Evolutionary conservation across 2,329 filamentous ascomycete species (phyloP).

Genomic region (Fusarium musae): DNA sequence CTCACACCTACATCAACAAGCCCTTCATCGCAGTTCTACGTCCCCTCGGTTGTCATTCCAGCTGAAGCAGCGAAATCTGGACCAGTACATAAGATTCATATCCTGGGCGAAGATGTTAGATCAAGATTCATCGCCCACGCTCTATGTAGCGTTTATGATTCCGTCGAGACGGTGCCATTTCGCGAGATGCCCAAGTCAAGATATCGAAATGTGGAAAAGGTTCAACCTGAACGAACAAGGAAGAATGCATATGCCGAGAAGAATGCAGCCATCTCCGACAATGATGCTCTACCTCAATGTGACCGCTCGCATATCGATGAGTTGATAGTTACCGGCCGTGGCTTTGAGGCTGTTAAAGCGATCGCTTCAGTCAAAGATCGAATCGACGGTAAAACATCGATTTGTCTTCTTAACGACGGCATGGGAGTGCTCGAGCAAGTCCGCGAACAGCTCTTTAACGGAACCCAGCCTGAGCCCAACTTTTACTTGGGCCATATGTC

Average conservation of each 20-base stretch:
- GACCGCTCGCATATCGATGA: conserved; percentile 71
- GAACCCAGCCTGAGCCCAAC: conserved; percentile 72
- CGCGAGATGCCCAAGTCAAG: conserved; percentile 39
- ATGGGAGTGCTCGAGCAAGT: conserved; percentile 86
- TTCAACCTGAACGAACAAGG: conserved; percentile 33
- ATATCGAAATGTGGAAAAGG: conserved; percentile 48
- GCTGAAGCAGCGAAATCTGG: conserved; percentile 47
- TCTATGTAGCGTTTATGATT: conserved; percentile 54
- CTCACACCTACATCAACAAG: conserved; percentile 23
- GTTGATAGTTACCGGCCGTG: conserved; percentile 72
- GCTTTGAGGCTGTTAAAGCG: conserved; percentile 66
- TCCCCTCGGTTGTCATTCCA: conserved; percentile 52
- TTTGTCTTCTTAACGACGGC: conserved; percentile 83
- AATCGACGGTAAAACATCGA: conserved; percentile 73
- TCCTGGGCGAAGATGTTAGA: conserved; percentile 55
- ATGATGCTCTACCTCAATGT: background rate
- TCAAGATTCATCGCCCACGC: conserved; percentile 56
- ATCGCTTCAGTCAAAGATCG: conserved; percentile 71
- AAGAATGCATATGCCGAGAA: conserved; percentile 33
- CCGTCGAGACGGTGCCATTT: conserved; percentile 51
- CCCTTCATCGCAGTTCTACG: conserved; percentile 45
- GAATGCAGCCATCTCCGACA: conserved; percentile 29
- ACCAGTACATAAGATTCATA: conserved; percentile 54
- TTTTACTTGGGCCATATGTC: conserved; percentile 77
- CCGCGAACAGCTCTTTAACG: conserved; percentile 75